phyloP scores from a whole-genome alignment of 306 rosid genomes.

The Rosa rugosa region DNA sequence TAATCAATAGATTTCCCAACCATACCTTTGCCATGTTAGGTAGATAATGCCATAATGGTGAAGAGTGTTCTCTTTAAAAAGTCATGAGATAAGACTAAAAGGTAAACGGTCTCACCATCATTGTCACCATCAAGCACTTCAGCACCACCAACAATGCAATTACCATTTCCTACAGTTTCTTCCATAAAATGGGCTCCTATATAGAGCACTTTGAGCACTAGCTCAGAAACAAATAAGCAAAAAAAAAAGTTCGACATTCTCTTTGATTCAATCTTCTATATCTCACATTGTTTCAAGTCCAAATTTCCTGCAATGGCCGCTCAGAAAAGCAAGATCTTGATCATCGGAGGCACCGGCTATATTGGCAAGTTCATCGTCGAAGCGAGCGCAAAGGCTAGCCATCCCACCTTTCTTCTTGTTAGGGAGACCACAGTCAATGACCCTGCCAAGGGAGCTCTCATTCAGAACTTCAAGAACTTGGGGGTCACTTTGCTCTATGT shows the following conservation, averaged over 20 bases:
- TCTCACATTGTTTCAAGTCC: background rate
- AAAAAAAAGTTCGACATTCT: background rate
- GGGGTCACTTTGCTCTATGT: slow-evolving; percentile 67
- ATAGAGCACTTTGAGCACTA: background rate
- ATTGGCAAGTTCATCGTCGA: slow-evolving; percentile 72
- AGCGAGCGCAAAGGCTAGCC: slow-evolving; percentile 74
- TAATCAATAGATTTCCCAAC: background rate
- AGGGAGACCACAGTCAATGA: slow-evolving; percentile 65
- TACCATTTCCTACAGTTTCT: background rate
- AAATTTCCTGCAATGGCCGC: slow-evolving; percentile 41
- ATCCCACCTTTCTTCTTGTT: slow-evolving; percentile 75
- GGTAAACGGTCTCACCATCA: background rate
- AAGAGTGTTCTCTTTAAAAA: background rate
- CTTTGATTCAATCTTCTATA: background rate
- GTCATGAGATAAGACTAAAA: background rate
- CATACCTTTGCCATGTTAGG: background rate
- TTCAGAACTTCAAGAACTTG: slow-evolving; percentile 46
- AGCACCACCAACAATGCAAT: background rate
- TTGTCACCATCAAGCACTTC: background rate
- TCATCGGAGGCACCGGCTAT: slow-evolving; percentile 94
- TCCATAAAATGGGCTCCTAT: background rate
- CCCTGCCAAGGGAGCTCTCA: slow-evolving; percentile 54
- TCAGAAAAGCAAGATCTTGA: slow-evolving; percentile 74
- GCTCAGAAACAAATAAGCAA: background rate
- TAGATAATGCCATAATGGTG: background rate